Conservation (phyloP, 2,329 filamentous ascomycete genomes). For the Tolypocladium sp. region DNA sequence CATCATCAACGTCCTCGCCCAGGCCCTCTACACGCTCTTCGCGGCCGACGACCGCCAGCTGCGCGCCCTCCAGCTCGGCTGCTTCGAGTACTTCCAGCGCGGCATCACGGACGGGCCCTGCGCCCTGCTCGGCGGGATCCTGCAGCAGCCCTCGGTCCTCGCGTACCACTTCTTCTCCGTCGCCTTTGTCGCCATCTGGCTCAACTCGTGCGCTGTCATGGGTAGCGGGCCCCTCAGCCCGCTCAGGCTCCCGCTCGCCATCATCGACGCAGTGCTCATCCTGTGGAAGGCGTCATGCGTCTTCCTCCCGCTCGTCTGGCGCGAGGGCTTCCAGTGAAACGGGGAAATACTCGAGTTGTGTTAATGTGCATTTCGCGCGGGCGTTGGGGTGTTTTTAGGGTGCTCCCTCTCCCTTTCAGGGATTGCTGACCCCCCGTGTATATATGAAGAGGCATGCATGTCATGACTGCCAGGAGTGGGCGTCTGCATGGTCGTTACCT, state of each 20-base stretch:
- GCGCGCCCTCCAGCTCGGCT: conserved; percentile 74
- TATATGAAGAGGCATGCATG: not conserved
- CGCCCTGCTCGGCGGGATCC: conserved; percentile 72
- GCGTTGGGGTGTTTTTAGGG: not conserved
- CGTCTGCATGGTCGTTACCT: not conserved
- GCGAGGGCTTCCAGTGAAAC: conserved; percentile 39
- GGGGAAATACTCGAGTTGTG: not conserved
- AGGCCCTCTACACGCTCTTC: conserved; percentile 86
- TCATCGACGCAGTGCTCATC: conserved; percentile 58
- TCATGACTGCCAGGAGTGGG: not conserved
- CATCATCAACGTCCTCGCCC: conserved; percentile 96
- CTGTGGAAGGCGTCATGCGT: conserved; percentile 75
- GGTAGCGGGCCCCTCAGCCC: conserved; percentile 24
- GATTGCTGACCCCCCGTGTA: not conserved
- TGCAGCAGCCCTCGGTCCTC: conserved; percentile 66
- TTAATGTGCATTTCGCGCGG: not conserved
- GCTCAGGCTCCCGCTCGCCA: conserved; percentile 45
- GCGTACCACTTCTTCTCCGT: conserved; percentile 94
- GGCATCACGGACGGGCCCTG: conserved; percentile 70
- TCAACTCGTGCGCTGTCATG: conserved; percentile 32
- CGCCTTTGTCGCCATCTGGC: conserved; percentile 78
- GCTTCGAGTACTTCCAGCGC: conserved; percentile 84
- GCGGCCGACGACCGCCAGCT: conserved; percentile 74
- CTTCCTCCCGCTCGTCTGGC: conserved; percentile 72
- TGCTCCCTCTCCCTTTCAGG: not conserved